Percentiles rank a stretch among this genome's conserved stretches.
These are phyloP conservation scores for Ciborinia camelliae DNA, from an alignment of 2,329 filamentous ascomycete genomes.

Conservation along the genomic window DNA sequence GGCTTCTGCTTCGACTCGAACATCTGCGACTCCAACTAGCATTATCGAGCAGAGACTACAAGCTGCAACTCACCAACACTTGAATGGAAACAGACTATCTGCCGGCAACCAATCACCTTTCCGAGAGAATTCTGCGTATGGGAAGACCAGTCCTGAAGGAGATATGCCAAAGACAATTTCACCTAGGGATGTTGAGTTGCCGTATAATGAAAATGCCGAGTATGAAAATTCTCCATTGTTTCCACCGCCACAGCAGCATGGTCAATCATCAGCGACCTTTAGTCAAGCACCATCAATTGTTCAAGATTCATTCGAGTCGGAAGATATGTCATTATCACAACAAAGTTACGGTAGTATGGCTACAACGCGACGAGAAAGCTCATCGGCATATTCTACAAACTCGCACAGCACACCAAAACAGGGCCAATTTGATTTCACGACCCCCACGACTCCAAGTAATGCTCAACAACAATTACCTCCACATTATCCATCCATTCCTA, in stretches of 20 bases:
- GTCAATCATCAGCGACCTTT: conserved; percentile 42
- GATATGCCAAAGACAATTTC: conserved; percentile 82
- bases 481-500: conserved; percentile 37
- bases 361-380: conserved; percentile 41
- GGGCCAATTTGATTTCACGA: conserved; percentile 45
- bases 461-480: conserved; percentile 31
- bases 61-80: conserved; percentile 71
- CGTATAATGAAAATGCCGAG: conserved; percentile 74
- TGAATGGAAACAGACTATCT: conserved; percentile 53
- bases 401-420: conserved; percentile 34
- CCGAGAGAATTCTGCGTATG: conserved; percentile 61
- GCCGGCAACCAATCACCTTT: conserved; percentile 78
- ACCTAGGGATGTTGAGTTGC: conserved; percentile 84
- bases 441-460: conserved; percentile 39
- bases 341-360: conserved; percentile 44
- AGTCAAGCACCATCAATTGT: conserved; percentile 27
- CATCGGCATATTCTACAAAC: conserved; percentile 35
- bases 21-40: conserved; percentile 45
- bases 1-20: conserved; percentile 39
- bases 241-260: conserved; percentile 50
- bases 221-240: conserved; percentile 67
- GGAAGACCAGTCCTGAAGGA: conserved; percentile 38
- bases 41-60: conserved; percentile 74
- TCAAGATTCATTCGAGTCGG: conserved; percentile 35
- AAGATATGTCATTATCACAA: conserved; percentile 38